Base-by-base conservation (phyloP, 192 early-diverging fungal genomes). In the Phycomyces nitens region DNA sequence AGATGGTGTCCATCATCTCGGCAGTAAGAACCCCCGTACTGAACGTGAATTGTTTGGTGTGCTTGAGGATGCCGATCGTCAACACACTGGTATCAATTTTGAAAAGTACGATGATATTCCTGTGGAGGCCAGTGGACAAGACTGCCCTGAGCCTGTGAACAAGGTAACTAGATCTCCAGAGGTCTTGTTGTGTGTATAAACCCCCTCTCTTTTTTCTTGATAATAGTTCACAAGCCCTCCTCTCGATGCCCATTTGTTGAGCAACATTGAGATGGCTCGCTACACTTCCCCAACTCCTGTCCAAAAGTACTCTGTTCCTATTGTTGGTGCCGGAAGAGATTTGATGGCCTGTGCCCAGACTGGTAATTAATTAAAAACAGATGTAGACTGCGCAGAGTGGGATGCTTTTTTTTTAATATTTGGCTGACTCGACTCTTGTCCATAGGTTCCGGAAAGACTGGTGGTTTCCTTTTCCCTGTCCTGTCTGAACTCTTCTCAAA, bases 311-410 rank as follows among this genome's bases (percentile, higher is more conserved):
- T 93, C 93, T 34, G 88, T 90, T 70, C 88, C 87, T 66, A 91
- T 90, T 75, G 89, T 94, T 40, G 76, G 80, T 40, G 71, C 75
- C 29, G 87, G 88, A 53, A 89, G 95, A 68, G 96, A 99, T 78
- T 79, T 99, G 77, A 99, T 99, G 96, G 95, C 94, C 26, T 99
- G 94, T 75, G 94, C 96, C 29, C 96, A 98, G 77, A 98, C 96
- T 22, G 96, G 63, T 78, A 47, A 18, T 7, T 14, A 42, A 42
- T 42, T 10, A 42, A 14, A 42, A 14, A 10, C 7, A 7, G 14
- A 42, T 42, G 41, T 7, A 42, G 41, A 10, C 8, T 7, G 41
- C 7, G 41, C 14, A 14, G 14, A 14, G 29, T 34, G 29, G 29
- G 29, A 34, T 34, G 29, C 29, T 34, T 18, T 47, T 6, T 18